Evolutionary conservation across 2,329 filamentous ascomycete genomes (phyloP).

Genomic region (Phyllosticta citrichinensis): DNA sequence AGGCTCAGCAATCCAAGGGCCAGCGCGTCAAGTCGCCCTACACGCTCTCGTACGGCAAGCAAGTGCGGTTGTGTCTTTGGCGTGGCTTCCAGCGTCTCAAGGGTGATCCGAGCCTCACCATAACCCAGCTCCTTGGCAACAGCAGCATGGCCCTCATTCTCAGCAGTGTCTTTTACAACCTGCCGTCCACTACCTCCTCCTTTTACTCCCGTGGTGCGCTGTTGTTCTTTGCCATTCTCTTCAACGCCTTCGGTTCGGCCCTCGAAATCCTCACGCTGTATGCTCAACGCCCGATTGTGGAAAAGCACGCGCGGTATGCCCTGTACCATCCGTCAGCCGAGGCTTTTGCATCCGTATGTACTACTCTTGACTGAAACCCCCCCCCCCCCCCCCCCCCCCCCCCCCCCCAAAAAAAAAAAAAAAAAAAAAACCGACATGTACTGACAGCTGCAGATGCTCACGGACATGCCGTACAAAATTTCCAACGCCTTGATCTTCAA

Average conservation of each 20-base stretch:
- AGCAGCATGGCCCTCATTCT: conserved; percentile 64
- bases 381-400: no score
- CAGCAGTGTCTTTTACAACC: conserved; percentile 66
- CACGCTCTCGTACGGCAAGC: conserved; percentile 62
- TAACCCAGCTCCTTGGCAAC: conserved; percentile 58
- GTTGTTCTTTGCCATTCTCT: conserved; percentile 71
- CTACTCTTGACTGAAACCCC: background rate
- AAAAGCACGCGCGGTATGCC: conserved; percentile 75
- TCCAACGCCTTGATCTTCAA: conserved; percentile 33
- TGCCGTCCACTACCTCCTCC: conserved; percentile 49
- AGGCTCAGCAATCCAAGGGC: conserved; percentile 28
- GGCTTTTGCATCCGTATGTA: conserved; percentile 52
- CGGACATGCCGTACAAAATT: conserved; percentile 38
- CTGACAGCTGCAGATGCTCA: conserved; percentile 21
- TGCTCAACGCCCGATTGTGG: conserved; percentile 75
- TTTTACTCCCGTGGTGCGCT: conserved; percentile 68
- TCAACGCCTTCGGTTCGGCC: conserved; percentile 68
- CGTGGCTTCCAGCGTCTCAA: conserved; percentile 64
- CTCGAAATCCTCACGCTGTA: conserved; percentile 75
- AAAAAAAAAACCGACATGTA: background rate
- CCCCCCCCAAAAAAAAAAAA: no score
- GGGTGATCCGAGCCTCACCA: conserved; percentile 59
- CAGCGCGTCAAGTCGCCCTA: conserved; percentile 59
- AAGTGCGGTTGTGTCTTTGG: conserved; percentile 64
- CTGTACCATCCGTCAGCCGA: conserved; percentile 80